Base-by-base conservation (phyloP, 495 filamentous ascomycete genomes). In the Penicillium robsamsonii region DNA sequence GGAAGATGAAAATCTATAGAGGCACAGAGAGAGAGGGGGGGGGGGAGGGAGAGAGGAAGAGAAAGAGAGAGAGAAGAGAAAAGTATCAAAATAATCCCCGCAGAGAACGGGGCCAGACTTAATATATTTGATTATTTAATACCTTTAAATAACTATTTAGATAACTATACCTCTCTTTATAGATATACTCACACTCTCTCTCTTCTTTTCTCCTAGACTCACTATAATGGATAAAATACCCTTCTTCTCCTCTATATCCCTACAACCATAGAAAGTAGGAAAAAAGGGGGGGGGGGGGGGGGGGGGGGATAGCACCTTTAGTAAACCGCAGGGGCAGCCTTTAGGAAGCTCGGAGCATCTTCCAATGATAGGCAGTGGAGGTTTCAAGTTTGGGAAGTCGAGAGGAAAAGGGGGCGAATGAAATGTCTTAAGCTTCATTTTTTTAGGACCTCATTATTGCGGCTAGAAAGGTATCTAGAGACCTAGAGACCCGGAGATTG, bases 391-490 rank as follows among this genome's bases (percentile, higher is more conserved):
- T 50, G 48, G 48, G 22, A 22, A 22, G 48, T 42, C 31, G 15
- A 33, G 44, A 42, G 20, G 20, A 58, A 60, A 63, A 54, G 41
- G 51, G 56, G 52, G 51, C 40, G 40, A 63, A 61, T 53, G 35
- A 49, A 38, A 46, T n/a, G 24, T 22, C 11, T 22, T 4, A 24
- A 29, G 47, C 0, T 5, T 6, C 22, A 22, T 10, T 50, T 5
- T 25, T 24, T 29, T 4, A 24, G 38, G 30, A 9, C 11, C 37
- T 15, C 35, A 54, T 49, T 48, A 37, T 54, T 47, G 8, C 9
- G 40, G 17, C 35, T 38, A 17, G 15, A 17, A 38, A 27, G 25
- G 22, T 22, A 22, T 22, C 2, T 22, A 22, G 22, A 22, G 22
- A 22, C 2, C 2, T 22, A 22, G 22, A 22, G 22, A 22, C 2